Conservation (phyloP, 805 yeast species). For the Saturnispora sekii region DNA sequence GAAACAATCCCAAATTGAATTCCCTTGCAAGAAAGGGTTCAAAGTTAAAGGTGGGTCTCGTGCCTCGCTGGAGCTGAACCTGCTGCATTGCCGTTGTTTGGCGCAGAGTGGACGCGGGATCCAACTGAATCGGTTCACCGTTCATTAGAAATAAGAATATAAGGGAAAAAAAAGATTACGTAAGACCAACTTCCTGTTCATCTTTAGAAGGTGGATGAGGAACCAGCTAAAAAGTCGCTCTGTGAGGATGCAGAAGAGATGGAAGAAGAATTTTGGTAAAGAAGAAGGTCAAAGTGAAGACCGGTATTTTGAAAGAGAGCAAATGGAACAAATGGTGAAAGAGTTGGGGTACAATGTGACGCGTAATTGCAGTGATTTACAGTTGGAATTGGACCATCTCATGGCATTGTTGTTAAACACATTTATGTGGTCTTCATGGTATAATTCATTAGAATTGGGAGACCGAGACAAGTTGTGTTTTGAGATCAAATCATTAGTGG, state of each 20-base stretch:
- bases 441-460: constrained; percentile 24
- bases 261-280: no score
- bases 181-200: background rate
- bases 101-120: constrained; percentile 11
- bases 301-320: background rate
- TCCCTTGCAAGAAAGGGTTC: constrained; percentile 78
- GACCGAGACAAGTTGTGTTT: constrained; percentile 32
- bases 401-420: constrained; percentile 36
- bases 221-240: background rate
- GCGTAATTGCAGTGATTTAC: constrained; percentile 29
- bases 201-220: background rate
- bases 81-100: constrained; percentile 15
- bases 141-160: background rate
- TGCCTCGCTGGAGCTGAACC: constrained; percentile 8
- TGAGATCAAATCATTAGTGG: constrained; percentile 32
- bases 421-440: constrained; percentile 41
- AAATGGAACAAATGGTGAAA: constrained; percentile 15
- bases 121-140: background rate
- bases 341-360: constrained; percentile 1
- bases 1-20: constrained; percentile 73
- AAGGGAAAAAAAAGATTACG: background rate
- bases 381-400: constrained; percentile 36
- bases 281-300: background rate
- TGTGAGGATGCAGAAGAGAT: background rate
- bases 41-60: constrained; percentile 38